Percentiles rank a stretch among this genome's conserved stretches.
phyloP scores from a whole-genome alignment of 2,329 filamentous ascomycete species.

The Penicillium sp. region DNA sequence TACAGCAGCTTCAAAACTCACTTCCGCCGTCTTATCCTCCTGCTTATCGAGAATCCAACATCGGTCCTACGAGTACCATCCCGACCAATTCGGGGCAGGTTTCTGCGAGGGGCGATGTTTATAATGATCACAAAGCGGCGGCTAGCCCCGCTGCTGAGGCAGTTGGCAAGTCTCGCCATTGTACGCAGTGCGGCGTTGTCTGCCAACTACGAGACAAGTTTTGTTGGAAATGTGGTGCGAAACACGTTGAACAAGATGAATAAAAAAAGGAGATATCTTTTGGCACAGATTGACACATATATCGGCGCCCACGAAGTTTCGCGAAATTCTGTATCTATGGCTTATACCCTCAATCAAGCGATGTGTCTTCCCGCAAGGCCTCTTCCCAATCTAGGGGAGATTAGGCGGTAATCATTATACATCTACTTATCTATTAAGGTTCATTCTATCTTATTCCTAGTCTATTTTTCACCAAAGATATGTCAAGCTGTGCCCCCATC shows the following conservation, averaged over 20 bases:
- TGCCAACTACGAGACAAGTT: neutral
- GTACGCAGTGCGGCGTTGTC: neutral
- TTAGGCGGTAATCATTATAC: neutral
- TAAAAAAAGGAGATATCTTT: neutral
- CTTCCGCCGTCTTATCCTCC: neutral
- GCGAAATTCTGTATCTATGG: neutral
- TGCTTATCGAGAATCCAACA: neutral
- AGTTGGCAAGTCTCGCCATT: neutral
- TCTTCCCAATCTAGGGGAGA: neutral
- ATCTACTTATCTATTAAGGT: neutral
- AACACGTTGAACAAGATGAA: neutral
- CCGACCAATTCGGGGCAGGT: neutral
- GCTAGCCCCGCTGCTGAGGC: neutral
- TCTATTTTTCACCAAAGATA: neutral
- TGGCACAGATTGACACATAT: neutral
- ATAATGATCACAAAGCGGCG: neutral
- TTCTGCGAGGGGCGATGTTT: neutral
- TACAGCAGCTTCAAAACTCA: neutral
- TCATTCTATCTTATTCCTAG: neutral
- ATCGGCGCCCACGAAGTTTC: too few species aligned
- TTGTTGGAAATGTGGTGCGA: neutral
- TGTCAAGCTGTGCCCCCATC: too few species aligned
- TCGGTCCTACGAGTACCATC: neutral
- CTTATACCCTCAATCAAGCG: neutral
- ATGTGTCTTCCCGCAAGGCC: neutral